Base-by-base conservation (phyloP, 164 flowering plant genomes). In the Amborella trichopoda region DNA sequence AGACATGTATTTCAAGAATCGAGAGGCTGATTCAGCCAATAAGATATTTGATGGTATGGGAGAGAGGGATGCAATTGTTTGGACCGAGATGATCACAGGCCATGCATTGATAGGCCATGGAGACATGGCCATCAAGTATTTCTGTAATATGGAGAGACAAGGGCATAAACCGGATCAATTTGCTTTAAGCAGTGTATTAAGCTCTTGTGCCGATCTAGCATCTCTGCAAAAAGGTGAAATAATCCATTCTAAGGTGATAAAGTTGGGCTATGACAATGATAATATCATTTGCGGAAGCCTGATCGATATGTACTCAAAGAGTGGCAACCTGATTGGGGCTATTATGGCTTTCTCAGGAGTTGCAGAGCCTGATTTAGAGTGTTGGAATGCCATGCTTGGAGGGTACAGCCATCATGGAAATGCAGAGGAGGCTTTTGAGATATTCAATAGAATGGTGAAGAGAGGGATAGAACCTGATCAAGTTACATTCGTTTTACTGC, bases 61-160 rank as follows among this genome's bases (percentile, higher is more conserved):
- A 11, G 59, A 59, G 26, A 90, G 76, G 60, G 95, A 90, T 56
- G 73, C 56, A 11, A 69, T 90, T 45, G 70, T 83, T 6, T 83
- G 94, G 93, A 90, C 95, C 4, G 96, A 83, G 58, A 79, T 90
- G 91, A 75, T 86, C 46, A 60, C 73, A 3, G 82, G 88, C 18
- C 58, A 71, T 58, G 64, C 79, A n/a, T 73, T 68, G 61, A 49
- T 68, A 41, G 71, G 63, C 1, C 66, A 79, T 36, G 73, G 74
- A 22, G 87, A 76, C 28, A 56, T 34, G 40, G 86, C 96, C 24
- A 41, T 83, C 3, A 61, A 52, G 47, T 69, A 52, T 50, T 80
- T 76, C 66, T 30, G 44, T 44, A 54, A 59, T 33, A 79, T 90
- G 98, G 62, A 49, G 33, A 56, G 34, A 28, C 72, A 67, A 58